Base-by-base conservation (phyloP, 768 basidiomycete genomes). In the Amyloporia xantha region DNA sequence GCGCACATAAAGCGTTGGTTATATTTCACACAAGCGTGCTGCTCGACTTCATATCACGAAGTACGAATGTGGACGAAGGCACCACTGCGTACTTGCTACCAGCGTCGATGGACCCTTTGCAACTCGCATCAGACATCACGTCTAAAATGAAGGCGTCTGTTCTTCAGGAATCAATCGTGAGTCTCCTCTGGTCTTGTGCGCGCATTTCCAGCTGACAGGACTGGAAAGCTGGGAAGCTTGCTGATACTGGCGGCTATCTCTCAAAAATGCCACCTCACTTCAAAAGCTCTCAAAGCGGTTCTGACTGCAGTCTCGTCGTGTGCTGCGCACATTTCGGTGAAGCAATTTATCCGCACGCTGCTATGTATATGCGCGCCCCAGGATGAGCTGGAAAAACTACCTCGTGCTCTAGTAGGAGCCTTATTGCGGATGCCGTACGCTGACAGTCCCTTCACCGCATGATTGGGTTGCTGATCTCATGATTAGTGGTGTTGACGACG, bases 11-110 rank as follows among this genome's bases (percentile, higher is more conserved):
- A 30, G 78, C 86, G 0, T 67, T 98, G 13, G 65, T 91, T 38
- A 82, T 82, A 1, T 97, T 97, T 68, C 89, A 91, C 64, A 77
- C 86, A 5, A 83, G 86, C 5, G 78, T 77, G 0, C 67, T 91
- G 38, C 78, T 93, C 27, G 91, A 90, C 35, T 94, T 86, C 59
- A 72, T 99, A 33, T 76, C 80, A 30, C 68, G 74, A 38, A 69
- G 64, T 27, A 74, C 82, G 47, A 54, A 62, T 3, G 59, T 88
- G 26, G 79, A 86, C 55, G 86, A 87, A 61, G 83, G 81, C 15
- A 73, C 77, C 0, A 64, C 84, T 12, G 84, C 82, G 0, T 77
- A 78, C 59, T 54, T 89, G 9, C 63, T 91, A 0, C 81, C 86
- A 5, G 79, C 83, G 1, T 61, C 84, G 13, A 61, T 88, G 15